Evolutionary conservation across 257 asterid genomes (phyloP).

Genomic region (Lavandula angustifolia): DNA sequence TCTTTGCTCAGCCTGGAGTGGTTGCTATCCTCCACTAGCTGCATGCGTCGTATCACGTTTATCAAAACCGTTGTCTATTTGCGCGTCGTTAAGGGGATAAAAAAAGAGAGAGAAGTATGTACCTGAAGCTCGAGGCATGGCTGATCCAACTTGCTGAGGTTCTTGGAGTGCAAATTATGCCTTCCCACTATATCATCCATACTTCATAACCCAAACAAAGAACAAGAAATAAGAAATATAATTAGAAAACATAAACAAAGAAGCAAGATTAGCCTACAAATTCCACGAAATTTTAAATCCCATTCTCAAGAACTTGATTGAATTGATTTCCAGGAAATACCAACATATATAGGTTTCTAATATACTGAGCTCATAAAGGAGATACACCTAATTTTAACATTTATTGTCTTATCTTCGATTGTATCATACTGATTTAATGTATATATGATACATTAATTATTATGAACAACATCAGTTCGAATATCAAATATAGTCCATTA

Average conservation of each 20-base stretch:
- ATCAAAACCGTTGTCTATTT: neutral
- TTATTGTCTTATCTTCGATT: too few species aligned
- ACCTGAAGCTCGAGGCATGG: slow-evolving; percentile 91
- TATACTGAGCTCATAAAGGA: too few species aligned
- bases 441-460: too few species aligned
- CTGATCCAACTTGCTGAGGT: slow-evolving; percentile 66
- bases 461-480: too few species aligned
- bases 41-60: slow-evolving; percentile 28
- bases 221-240: neutral
- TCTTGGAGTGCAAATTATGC: slow-evolving; percentile 73
- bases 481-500: too few species aligned
- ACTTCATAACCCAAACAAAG: slow-evolving; percentile 36
- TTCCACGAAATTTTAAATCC: too few species aligned
- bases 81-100: neutral
- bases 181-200: slow-evolving; percentile 79
- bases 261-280: too few species aligned
- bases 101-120: neutral
- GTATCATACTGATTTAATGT: too few species aligned
- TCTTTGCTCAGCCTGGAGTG: slow-evolving; percentile 60
- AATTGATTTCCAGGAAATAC: too few species aligned
- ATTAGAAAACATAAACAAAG: neutral
- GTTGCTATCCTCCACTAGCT: slow-evolving; percentile 74
- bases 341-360: too few species aligned
- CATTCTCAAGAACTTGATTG: too few species aligned
- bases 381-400: too few species aligned